Evolutionary conservation across 306 rosid species (phyloP), one percentile per base, ranked within the genome.

Genomic region (Sophora flavescens): DNA sequence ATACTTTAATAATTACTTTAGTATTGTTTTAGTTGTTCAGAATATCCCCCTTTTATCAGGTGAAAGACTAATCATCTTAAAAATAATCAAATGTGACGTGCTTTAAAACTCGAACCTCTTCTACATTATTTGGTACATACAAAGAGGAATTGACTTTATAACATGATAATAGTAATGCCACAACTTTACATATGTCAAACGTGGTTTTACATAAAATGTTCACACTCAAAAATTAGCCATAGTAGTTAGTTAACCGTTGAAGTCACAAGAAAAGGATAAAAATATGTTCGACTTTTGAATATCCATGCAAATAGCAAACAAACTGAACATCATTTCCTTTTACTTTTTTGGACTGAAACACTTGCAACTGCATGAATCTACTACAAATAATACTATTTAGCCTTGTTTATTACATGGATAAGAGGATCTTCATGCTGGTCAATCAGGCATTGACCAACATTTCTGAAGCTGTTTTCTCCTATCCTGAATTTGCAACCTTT

Each of bases 401-500:
- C 75, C 74, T 63, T 63, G 26, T 73, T 80, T 74, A 66, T 57
- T 80, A 52, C 76, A 52, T 41, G 35, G 51, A 79, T 9, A 50
- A 44, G 62, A 44, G 60, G 59, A 70, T 41, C 16, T 60, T 51
- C 53, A 38, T 30, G n/a, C 9, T 16, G 26, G 67, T 72, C 80
- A 81, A 68, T 42, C 11, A 35, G 13, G 0, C n/a, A 75, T 68
- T 81, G 84, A 71, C 67, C 84, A 80, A 50, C 76, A 36, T 48
- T 74, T 76, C 42, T 15, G 30, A 58, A 47, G 45, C 22, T 16
- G 14, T 32, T 4, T 26, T 47, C 64, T 65, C 38, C 48, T 16
- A 73, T 18, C 8, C 52, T 45, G 48, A 44, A 5, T 47, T 48
- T 50, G 32, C 76, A 74, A 74, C 5, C 59, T 39, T 48, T 58